These are phyloP conservation scores for Diplodia mutila DNA, from an alignment of 2,329 filamentous ascomycete species.

Conservation along the genomic window DNA sequence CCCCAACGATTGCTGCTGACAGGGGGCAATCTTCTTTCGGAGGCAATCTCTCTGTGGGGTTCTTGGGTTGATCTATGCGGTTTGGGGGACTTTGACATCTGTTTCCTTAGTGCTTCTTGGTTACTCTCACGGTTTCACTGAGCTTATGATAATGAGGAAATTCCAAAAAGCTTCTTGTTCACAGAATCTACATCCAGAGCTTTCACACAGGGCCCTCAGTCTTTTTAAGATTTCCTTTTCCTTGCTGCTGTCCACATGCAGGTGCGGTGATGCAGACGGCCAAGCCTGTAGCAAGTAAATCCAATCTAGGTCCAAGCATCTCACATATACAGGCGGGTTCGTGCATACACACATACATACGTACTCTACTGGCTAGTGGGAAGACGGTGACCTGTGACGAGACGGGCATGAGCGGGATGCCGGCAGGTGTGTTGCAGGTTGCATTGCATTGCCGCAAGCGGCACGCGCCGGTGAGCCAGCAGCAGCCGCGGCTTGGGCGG, in stretches of 20 bases:
- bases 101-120: neutral
- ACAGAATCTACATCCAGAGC: neutral
- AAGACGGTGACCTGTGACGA: neutral
- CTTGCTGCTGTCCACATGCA: neutral
- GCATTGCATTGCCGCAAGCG: constrained; percentile 7
- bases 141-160: constrained; percentile 22
- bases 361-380: neutral
- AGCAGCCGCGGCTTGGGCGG: neutral
- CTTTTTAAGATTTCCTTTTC: neutral
- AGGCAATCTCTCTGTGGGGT: neutral
- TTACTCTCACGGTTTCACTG: constrained; percentile 18
- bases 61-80: neutral
- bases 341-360: neutral
- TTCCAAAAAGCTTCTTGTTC: constrained; percentile 20
- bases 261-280: neutral
- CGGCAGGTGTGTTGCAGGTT: neutral
- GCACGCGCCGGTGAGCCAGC: neutral
- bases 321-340: neutral
- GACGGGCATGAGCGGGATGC: neutral
- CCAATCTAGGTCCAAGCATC: neutral
- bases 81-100: constrained; percentile 8
- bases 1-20: neutral
- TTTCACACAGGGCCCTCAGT: neutral
- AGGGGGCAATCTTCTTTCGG: neutral
- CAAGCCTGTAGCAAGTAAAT: neutral